Evolutionary conservation across 208 protist species (phyloP), one percentile per base, ranked within the genome.

Genomic region (Trypanosoma avium): DNA sequence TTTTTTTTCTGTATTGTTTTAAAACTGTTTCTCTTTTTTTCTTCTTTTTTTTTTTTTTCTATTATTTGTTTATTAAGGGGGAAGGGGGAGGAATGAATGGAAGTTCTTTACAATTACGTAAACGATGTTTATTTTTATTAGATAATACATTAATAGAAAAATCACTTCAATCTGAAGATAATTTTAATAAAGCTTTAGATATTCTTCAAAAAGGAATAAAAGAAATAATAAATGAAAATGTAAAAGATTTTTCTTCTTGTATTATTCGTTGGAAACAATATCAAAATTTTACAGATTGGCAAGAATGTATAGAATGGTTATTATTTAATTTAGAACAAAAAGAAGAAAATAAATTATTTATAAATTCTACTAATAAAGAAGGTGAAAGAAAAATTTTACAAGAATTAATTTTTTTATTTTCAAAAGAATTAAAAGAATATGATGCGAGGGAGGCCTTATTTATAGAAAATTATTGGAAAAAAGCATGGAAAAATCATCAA

Each of bases 101-200:
- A 30, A 65, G 21, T 12, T 60, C 36, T 27, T 59, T 92, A 43
- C 73, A 77, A 15, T 64, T 93, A 19, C 77, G 86, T 3, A 77
- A 82, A 13, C 84, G 82, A 32, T 88, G 82, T 57, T 54, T 94
- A 6, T 94, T 90, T 62, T 83, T 94, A 8, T 61, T 57, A 4
- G 68, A 94, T 47, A 24, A 10, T n/a, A 57, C 6, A 19, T 77
- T 80, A 42, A 47, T 89, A 33, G 36, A 21, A 22, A n/a, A 21
- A 17, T 47, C 46, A 24, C 38, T 70, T 43, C 47, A 42, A 42
- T 38, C 32, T 17, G 46, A 40, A 26, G 47, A 50, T 10, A 30
- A 42, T 38, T 8, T 26, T 21, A 40, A 30, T 22, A 26, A 12
- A 0, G 56, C 43, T 2, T 48, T 38, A 12, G 52, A 38, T 22